Percentiles rank a stretch among this genome's conserved stretches.
Evolutionary conservation across 306 rosid species (phyloP).

Genomic region (Casuarina cunninghamiana): DNA sequence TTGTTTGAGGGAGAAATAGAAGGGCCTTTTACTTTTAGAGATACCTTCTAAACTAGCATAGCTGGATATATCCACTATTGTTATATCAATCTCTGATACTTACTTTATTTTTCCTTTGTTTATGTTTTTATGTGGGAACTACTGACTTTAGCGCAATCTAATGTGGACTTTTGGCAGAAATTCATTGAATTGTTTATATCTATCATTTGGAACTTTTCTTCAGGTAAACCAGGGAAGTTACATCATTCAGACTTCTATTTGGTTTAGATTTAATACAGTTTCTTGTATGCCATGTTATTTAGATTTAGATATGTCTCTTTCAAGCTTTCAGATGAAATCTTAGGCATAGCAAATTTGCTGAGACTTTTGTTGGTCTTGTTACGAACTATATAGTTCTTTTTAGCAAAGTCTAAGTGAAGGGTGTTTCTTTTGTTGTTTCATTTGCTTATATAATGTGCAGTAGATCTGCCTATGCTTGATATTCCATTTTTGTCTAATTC

Average conservation of each 20-base stretch:
- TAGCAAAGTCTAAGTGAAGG: not conserved
- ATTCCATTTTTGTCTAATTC: not conserved
- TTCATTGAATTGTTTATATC: not conserved
- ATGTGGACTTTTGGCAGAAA: no score
- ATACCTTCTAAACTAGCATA: slow-evolving; percentile 11
- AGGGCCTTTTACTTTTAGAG: not conserved
- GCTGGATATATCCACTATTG: slow-evolving; percentile 21
- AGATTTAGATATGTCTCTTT: not conserved
- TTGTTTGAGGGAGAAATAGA: no score
- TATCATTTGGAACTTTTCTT: not conserved
- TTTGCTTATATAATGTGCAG: not conserved
- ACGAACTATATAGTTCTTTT: not conserved
- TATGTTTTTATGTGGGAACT: slow-evolving; percentile 6
- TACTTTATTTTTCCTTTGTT: slow-evolving; percentile 11
- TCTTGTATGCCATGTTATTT: not conserved
- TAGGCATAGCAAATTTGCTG: not conserved
- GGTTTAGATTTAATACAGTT: not conserved
- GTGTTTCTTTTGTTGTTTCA: not conserved
- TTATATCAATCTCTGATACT: slow-evolving; percentile 7
- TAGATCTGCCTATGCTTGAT: not conserved
- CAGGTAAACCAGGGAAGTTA: not conserved
- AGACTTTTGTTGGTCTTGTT: not conserved
- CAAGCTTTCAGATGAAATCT: not conserved
- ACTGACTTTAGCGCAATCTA: not conserved
- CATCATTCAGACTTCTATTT: not conserved